Evolutionary conservation across 768 basidiomycete species (phyloP).

Genomic region (Lactarius trivialis): DNA sequence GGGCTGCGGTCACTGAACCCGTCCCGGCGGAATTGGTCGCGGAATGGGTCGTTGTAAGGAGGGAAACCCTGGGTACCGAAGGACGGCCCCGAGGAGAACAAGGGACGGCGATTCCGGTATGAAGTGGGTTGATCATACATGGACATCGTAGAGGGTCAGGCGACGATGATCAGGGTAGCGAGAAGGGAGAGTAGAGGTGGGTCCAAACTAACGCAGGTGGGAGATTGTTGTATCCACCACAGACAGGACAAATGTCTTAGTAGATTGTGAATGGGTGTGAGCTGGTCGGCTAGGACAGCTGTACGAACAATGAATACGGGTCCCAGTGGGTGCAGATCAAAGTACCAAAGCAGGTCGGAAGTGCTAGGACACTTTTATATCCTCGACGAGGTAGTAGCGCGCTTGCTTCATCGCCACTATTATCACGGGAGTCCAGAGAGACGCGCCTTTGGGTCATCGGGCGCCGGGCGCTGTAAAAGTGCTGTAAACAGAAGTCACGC

Average conservation of each 20-base stretch:
- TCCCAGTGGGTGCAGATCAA: no score
- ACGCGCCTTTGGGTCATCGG: no score
- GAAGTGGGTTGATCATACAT: slow-evolving; percentile 8
- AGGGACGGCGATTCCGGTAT: slow-evolving; percentile 6
- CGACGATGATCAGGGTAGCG: background rate
- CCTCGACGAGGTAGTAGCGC: no score
- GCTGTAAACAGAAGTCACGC: no score
- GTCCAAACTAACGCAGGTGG: background rate
- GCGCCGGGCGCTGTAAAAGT: no score
- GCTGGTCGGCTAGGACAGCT: slow-evolving; percentile 15
- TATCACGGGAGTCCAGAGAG: no score
- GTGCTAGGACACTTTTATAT: no score
- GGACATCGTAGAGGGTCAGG: slow-evolving; percentile 9
- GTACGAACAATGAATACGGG: no score
- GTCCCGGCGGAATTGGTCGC: slow-evolving; percentile 7
- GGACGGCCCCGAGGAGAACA: slow-evolving; percentile 5
- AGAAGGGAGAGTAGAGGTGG: background rate
- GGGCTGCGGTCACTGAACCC: slow-evolving; percentile 6
- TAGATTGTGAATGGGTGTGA: slow-evolving; percentile 13
- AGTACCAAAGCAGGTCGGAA: no score
- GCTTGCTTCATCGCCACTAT: no score
- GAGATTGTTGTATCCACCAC: slow-evolving; percentile 11
- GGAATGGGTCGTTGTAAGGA: slow-evolving; percentile 14
- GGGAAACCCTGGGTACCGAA: slow-evolving; percentile 1
- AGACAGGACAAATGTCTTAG: slow-evolving; percentile 1